phyloP scores from a whole-genome alignment of 140 eudicot genomes.

The Flaveria floridana region DNA sequence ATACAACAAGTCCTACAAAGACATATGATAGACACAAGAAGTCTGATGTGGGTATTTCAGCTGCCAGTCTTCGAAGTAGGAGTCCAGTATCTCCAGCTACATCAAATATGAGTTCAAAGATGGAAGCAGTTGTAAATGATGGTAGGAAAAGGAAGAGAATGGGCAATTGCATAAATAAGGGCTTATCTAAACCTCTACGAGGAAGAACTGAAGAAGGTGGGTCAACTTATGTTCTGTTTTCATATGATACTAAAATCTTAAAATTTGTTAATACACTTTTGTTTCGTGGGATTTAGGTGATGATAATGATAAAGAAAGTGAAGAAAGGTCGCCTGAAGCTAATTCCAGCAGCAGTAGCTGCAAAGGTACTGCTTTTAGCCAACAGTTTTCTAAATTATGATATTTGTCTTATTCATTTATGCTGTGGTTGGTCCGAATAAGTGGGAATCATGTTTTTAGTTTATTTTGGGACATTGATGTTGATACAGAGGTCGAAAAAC shows the following conservation, averaged over 20 bases:
- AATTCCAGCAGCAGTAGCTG: constrained; percentile 30
- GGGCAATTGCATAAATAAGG: constrained; percentile 34
- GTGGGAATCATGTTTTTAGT: constrained; percentile 17
- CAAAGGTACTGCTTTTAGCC: constrained; percentile 29
- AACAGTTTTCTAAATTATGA: constrained; percentile 7
- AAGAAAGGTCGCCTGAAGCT: constrained; percentile 24
- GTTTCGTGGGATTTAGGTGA: constrained; percentile 30
- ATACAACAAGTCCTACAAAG: constrained; percentile 46
- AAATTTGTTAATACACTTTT: constrained; percentile 1
- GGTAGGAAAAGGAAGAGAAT: constrained; percentile 51
- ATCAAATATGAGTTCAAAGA: constrained; percentile 35
- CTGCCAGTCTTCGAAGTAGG: not conserved
- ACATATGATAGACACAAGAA: constrained; percentile 54
- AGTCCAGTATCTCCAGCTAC: constrained; percentile 21
- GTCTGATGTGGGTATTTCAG: constrained; percentile 25
- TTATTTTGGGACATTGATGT: constrained; percentile 31
- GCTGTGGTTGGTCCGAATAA: constrained; percentile 19
- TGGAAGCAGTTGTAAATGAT: constrained; percentile 35
- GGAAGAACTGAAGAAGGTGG: constrained; percentile 40
- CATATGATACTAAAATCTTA: not conserved
- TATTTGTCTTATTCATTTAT: not conserved
- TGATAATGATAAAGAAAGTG: constrained; percentile 32
- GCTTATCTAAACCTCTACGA: constrained; percentile 29
- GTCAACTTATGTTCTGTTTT: not conserved
- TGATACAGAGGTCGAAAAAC: constrained; percentile 27